Base-by-base conservation (phyloP, 352 stramenopile species). In the Pythium dissotocum region DNA sequence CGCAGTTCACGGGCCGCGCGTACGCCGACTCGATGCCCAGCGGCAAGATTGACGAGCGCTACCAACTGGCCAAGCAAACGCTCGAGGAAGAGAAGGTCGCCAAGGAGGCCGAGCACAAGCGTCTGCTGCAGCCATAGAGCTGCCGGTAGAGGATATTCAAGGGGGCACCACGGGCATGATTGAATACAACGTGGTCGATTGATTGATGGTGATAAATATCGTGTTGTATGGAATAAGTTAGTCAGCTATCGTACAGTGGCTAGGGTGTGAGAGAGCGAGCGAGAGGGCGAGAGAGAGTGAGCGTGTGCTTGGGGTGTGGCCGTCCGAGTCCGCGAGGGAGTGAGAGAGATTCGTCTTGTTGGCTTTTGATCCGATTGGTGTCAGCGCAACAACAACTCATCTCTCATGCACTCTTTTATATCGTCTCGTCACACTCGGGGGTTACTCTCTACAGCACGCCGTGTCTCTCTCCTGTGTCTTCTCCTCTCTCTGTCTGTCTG, bases 51-150 rank as follows among this genome's bases (percentile, higher is more conserved):
- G 85, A 93, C 52, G 71, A 77, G 49, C 80, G 84, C 7, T 96
- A 96, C 65, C 69, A 83, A 16, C 68, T 96, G 24, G 85, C 85
- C 3, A 79, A 86, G 60, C 76, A 90, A 30, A 96, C 88, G 35
- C 44, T 94, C 6, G 88, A 96, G 61, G 82, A 96, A 54, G 88
- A 96, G 68, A 88, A 87, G 36, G 64, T 89, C 24, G 78, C 83
- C 8, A 83, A 91, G 55, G 85, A 96, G 56, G 86, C 93, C 56
- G 86, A 96, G 71, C 75, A 90, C 28, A 76, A 81, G 21, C 76
- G 83, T 4, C 55, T 95, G 4, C 70, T 95, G 60, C 80, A 91
- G 42, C 80, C 80, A n/a, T 93, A 89, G 66, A 33, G 6, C 4
- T 7, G 46, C 6, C 6, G 1, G 4, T 18, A 53, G 7, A 6